Base-by-base conservation (phyloP, 2,329 filamentous ascomycete genomes). In the Pestalotiopsis fici region DNA sequence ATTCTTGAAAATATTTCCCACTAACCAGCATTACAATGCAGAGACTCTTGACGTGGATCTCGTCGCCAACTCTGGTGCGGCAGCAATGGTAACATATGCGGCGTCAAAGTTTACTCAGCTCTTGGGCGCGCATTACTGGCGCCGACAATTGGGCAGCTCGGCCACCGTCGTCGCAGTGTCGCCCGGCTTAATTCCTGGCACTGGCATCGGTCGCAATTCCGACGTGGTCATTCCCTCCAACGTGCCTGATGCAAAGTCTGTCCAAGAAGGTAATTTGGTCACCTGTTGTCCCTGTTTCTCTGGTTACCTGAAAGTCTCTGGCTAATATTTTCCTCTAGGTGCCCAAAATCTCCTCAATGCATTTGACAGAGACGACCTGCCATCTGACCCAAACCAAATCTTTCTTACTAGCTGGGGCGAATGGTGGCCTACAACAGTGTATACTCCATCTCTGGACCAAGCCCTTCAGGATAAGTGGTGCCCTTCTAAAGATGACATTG, bases 361-460 rank as follows among this genome's bases (percentile, higher is more conserved):
- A 0, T 78, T 87, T 28, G 80, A 77, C 0, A 73, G 79, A 2
- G 77, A 79, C 21, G 84, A 87, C 69, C 77, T 87, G 54, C 85
- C 85, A 1, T 79, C 83, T 28, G 84, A 88, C 43, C 82, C 81
- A 0, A 82, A 87, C 21, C 80, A 81, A 63, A 85, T 87, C 65
- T 87, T 87, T 73, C 71, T 88, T 59, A 87, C 85, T 0, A 86
- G 84, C 70, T 87, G 84, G 85, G 85, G 85, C 1, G 85, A 87
- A 76, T 88, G 85, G 84, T 87, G 85, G 85, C 72, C 77, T 15
- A 85, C 81, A 73, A 77, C 81, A 3, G 77, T 82, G 2, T 82
- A 82, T 64, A 77, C 71, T 13, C 74, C 77, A 65, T 77, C 77
- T 1, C 74, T 86, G 3, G 83, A 87, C 64, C 80, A 81, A 75